Percentiles rank a stretch among this genome's conserved stretches.
Conservation (phyloP, 1,284 basidiomycete species). For the Boletus semigastroideus region DNA sequence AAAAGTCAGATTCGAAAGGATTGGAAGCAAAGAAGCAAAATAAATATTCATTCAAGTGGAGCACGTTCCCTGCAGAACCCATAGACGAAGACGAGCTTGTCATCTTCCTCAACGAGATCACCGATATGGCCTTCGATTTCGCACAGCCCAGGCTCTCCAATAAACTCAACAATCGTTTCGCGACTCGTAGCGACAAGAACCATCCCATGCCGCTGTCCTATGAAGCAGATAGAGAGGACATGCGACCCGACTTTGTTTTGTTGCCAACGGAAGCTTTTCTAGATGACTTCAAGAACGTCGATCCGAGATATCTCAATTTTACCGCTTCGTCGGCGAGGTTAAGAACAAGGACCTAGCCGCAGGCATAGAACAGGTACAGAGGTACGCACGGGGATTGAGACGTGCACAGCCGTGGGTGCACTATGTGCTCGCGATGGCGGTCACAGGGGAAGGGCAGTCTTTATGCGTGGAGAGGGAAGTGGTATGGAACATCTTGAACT, state of each 20-base stretch:
- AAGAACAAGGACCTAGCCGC: neutral
- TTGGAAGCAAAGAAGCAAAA: neutral
- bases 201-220: neutral
- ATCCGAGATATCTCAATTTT: neutral
- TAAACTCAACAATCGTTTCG: neutral
- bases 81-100: neutral
- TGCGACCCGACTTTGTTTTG: neutral
- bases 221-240: neutral
- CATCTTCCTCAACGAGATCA: neutral
- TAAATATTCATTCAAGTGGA: conserved; percentile 8
- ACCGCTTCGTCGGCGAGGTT: neutral
- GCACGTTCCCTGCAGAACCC: neutral
- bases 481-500: neutral
- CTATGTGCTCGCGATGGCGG: neutral
- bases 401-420: neutral
- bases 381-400: neutral
- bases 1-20: neutral
- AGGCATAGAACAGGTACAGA: neutral
- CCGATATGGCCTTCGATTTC: neutral
- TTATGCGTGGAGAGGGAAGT: neutral
- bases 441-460: neutral
- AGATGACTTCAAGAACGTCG: neutral
- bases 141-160: neutral
- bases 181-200: neutral
- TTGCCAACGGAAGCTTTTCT: neutral